A percentile compares a stretch with the other conserved stretches of the same genome.
Evolutionary conservation across 1,284 basidiomycete species (phyloP).

Genomic region (Trametes pubescens): DNA sequence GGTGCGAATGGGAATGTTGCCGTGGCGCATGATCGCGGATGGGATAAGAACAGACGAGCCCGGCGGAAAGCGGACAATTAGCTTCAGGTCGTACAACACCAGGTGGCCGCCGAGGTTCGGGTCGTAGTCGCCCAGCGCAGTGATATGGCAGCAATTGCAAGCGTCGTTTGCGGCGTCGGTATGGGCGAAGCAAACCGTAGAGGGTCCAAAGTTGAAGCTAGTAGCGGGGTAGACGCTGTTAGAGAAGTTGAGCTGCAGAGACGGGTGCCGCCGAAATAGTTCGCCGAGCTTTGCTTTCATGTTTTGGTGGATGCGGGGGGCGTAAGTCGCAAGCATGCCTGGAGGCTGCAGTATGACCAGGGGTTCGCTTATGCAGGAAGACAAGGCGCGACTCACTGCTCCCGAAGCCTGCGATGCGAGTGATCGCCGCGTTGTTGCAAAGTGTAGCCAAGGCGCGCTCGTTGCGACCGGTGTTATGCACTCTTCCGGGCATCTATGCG

Average conservation of each 20-base stretch:
- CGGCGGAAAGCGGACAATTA: too few species aligned
- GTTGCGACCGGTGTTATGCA: background rate
- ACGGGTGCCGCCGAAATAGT: background rate
- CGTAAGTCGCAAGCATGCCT: slow-evolving; percentile 4
- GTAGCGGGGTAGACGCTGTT: slow-evolving; percentile 10
- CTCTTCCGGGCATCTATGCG: background rate
- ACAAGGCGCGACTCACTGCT: background rate
- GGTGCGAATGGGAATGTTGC: too few species aligned
- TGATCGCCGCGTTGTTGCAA: too few species aligned
- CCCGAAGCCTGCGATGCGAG: background rate
- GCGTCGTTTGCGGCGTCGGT: background rate
- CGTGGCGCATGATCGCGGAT: too few species aligned
- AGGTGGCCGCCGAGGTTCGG: too few species aligned
- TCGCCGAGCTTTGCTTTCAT: background rate
- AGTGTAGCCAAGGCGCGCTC: background rate
- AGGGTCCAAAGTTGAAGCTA: slow-evolving; percentile 12
- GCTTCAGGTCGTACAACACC: too few species aligned
- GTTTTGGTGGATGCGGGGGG: background rate
- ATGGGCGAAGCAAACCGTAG: slow-evolving; percentile 1
- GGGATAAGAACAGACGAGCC: too few species aligned
- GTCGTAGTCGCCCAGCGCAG: too few species aligned
- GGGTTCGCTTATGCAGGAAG: background rate
- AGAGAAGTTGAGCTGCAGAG: background rate
- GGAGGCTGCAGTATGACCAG: background rate
- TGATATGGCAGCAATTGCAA: too few species aligned